Conservation (phyloP, 106 monocot genomes). For the Allium cepa region DNA sequence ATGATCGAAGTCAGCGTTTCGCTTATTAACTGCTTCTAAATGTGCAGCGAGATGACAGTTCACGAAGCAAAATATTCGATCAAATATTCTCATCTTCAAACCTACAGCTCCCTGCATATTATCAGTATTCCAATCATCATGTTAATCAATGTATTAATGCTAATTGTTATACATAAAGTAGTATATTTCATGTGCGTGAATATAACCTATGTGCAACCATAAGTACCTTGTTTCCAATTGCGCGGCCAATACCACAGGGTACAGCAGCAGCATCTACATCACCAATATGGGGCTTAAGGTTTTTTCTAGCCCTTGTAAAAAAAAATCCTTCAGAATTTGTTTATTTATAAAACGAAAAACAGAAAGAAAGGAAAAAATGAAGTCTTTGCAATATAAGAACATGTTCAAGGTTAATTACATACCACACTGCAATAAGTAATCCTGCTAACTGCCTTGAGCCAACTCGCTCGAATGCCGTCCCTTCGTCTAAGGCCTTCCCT, state of each 20-base stretch:
- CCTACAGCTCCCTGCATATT: slow-evolving; percentile 61
- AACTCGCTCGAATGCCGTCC: slow-evolving; percentile 49
- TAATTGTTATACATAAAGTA: not conserved
- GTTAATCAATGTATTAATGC: slow-evolving; percentile 4
- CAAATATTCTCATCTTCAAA: slow-evolving; percentile 56
- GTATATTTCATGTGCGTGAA: too few relatives aligned
- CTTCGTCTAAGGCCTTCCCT: slow-evolving; percentile 61
- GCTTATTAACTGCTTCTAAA: slow-evolving; percentile 55
- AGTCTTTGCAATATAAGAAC: not conserved
- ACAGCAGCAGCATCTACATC: slow-evolving; percentile 80
- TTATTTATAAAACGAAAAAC: not conserved
- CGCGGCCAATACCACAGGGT: slow-evolving; percentile 76
- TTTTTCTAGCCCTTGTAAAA: slow-evolving; percentile 51
- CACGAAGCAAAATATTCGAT: slow-evolving; percentile 46
- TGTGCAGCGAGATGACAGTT: slow-evolving; percentile 78
- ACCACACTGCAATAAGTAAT: slow-evolving; percentile 56
- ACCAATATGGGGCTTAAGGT: slow-evolving; percentile 43
- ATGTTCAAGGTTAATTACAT: slow-evolving; percentile 5
- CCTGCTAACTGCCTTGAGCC: slow-evolving; percentile 69
- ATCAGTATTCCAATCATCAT: slow-evolving; percentile 13
- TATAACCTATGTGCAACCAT: too few relatives aligned
- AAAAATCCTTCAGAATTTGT: not conserved
- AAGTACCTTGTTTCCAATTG: slow-evolving; percentile 55
- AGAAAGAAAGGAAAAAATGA: not conserved
- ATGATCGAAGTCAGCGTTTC: slow-evolving; percentile 67